These are phyloP conservation scores for Carallia pectinifolia DNA, from an alignment of 345 rosid species.

Conservation along the genomic window DNA sequence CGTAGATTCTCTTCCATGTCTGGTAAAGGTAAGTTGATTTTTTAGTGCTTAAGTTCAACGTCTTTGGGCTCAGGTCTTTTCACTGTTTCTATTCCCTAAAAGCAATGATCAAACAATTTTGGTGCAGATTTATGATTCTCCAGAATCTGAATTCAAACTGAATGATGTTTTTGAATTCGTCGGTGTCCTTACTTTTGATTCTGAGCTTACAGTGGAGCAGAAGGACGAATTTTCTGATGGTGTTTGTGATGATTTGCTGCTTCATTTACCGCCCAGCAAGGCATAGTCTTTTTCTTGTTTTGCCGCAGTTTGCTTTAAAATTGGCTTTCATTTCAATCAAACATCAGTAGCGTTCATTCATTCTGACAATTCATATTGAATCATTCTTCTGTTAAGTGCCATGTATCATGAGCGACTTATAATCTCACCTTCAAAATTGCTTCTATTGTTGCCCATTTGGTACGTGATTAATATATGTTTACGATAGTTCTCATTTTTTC, in stretches of 20 bases:
- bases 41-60: not conserved
- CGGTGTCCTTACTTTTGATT: conserved; percentile 68
- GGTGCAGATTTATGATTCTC: conserved; percentile 72
- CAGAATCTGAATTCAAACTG: conserved; percentile 75
- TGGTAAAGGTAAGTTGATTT: conserved; percentile 55
- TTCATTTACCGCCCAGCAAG: conserved; percentile 59
- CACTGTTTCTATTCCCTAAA: not conserved
- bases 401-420: no score
- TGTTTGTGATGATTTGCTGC: conserved; percentile 45
- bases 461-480: not conserved
- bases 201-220: conserved; percentile 36
- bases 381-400: no score
- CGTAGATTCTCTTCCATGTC: conserved; percentile 53
- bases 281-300: conserved; percentile 21
- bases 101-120: conserved; percentile 5
- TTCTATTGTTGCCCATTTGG: no score
- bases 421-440: no score
- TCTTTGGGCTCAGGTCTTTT: not conserved
- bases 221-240: conserved; percentile 45
- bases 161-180: conserved; percentile 88
- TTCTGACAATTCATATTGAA: no score
- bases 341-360: no score
- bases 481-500: not conserved
- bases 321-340: no score
- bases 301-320: no score